Percentiles rank a stretch among this genome's conserved stretches.
Evolutionary conservation across 306 rosid species (phyloP).

Genomic region (Delonix regia): DNA sequence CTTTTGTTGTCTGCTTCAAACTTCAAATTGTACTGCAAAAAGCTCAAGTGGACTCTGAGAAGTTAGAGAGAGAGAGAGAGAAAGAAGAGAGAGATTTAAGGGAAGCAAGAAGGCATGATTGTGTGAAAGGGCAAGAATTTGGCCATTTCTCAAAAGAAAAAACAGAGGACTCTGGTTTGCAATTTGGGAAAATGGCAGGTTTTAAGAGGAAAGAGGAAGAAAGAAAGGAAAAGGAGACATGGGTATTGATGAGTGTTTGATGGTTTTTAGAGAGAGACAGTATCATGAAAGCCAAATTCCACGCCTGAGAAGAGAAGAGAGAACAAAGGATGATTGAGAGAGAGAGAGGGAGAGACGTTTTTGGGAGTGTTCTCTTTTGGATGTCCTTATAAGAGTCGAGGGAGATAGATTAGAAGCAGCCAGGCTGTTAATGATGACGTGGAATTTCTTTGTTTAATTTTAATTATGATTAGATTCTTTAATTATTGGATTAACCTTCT

Average conservation of each 20-base stretch:
- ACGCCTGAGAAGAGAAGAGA: constrained; percentile 67
- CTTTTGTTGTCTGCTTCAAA: constrained; percentile 58
- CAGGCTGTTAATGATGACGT: constrained; percentile 54
- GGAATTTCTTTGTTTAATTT: constrained; percentile 36
- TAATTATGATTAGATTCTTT: background rate
- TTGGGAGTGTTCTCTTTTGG: constrained; percentile 43
- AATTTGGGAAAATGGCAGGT: constrained; percentile 35
- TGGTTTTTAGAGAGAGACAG: constrained; percentile 54
- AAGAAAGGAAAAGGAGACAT: constrained; percentile 48
- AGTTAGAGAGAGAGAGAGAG: background rate
- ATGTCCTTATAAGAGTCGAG: constrained; percentile 61
- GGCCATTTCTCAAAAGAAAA: constrained; percentile 25
- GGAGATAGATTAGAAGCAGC: constrained; percentile 11
- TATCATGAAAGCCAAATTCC: constrained; percentile 87
- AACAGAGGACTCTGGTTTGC: constrained; percentile 43
- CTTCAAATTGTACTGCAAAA: constrained; percentile 49
- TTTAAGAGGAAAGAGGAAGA: constrained; percentile 44
- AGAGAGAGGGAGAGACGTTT: constrained; percentile 44
- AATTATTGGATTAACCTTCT: constrained; percentile 34
- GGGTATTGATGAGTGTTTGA: constrained; percentile 57
- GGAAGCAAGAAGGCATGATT: constrained; percentile 47
- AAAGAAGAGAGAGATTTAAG: constrained; percentile 21
- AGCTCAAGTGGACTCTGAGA: constrained; percentile 16
- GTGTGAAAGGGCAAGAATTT: constrained; percentile 44
- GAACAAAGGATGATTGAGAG: constrained; percentile 61